phyloP scores from a whole-genome alignment of 257 asterid genomes.

The Gardenia jasminoides region DNA sequence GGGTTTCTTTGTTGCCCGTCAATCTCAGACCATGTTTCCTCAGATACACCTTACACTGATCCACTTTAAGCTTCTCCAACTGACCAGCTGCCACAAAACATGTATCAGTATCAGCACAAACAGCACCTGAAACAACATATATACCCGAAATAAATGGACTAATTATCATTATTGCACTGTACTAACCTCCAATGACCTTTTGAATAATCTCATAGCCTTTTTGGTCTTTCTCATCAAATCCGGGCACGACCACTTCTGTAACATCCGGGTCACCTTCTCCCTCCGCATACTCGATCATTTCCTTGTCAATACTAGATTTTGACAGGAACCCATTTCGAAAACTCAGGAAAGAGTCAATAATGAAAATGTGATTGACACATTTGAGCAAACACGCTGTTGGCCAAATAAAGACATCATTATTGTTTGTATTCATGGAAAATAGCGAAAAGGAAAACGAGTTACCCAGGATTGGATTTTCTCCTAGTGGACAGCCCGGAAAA shows the following conservation, averaged over 20 bases:
- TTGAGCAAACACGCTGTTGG: background rate
- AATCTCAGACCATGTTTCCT: slow-evolving; percentile 80
- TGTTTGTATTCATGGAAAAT: background rate
- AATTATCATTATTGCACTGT: background rate
- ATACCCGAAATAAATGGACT: background rate
- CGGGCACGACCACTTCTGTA: slow-evolving; percentile 18
- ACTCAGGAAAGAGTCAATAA: background rate
- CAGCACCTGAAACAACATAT: background rate
- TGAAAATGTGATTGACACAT: background rate
- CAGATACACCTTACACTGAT: slow-evolving; percentile 75
- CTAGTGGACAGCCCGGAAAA: slow-evolving; percentile 56
- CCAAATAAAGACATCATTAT: background rate
- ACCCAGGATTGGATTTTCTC: slow-evolving; percentile 32
- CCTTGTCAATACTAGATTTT: slow-evolving; percentile 27
- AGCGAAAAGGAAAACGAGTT: background rate
- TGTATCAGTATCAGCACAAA: background rate
- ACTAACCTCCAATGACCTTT: slow-evolving; percentile 52
- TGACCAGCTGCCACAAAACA: slow-evolving; percentile 36
- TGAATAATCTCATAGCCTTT: slow-evolving; percentile 44
- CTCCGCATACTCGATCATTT: slow-evolving; percentile 26
- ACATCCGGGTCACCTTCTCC: slow-evolving; percentile 28
- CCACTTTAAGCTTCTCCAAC: slow-evolving; percentile 65
- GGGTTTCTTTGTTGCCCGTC: slow-evolving; percentile 67
- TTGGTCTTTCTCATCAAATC: slow-evolving; percentile 48
- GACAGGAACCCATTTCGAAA: background rate